phyloP scores from a whole-genome alignment of 169 alveolate genomes.

The Plasmodium relictum region DNA sequence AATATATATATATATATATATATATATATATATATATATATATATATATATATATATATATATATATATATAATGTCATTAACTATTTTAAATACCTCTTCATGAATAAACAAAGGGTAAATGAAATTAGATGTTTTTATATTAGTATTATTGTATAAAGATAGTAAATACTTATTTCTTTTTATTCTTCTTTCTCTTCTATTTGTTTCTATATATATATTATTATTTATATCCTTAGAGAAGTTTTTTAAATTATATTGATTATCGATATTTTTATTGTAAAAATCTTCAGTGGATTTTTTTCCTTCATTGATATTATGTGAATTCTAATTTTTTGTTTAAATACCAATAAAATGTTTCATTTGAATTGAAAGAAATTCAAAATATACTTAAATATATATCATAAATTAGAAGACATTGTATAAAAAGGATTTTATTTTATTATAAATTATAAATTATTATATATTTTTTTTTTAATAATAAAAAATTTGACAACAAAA shows the following conservation, averaged over 20 bases:
- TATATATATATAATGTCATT: not conserved
- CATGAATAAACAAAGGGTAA: slow-evolving; percentile 84
- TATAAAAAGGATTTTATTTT: not conserved
- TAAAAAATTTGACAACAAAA: not conserved
- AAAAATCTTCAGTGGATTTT: slow-evolving; percentile 54
- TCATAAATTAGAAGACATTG: slow-evolving; percentile 8
- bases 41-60: not conserved
- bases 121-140: slow-evolving; percentile 81
- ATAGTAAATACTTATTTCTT: slow-evolving; percentile 52
- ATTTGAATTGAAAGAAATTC: slow-evolving; percentile 34
- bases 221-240: slow-evolving; percentile 52
- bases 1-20: not conserved
- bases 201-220: slow-evolving; percentile 70
- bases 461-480: not conserved
- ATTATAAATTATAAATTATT: too few relatives aligned
- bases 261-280: slow-evolving; percentile 33
- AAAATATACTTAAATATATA: slow-evolving; percentile 14
- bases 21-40: not conserved
- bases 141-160: slow-evolving; percentile 76
- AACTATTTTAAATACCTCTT: slow-evolving; percentile 64
- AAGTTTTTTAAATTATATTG: slow-evolving; percentile 24
- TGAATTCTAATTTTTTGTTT: slow-evolving; percentile 35
- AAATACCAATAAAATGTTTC: slow-evolving; percentile 9
- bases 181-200: slow-evolving; percentile 73
- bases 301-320: slow-evolving; percentile 25